Evolutionary conservation across 306 rosid species (phyloP), one percentile per base, ranked within the genome.

Genomic region (Vachellia pachyceras): DNA sequence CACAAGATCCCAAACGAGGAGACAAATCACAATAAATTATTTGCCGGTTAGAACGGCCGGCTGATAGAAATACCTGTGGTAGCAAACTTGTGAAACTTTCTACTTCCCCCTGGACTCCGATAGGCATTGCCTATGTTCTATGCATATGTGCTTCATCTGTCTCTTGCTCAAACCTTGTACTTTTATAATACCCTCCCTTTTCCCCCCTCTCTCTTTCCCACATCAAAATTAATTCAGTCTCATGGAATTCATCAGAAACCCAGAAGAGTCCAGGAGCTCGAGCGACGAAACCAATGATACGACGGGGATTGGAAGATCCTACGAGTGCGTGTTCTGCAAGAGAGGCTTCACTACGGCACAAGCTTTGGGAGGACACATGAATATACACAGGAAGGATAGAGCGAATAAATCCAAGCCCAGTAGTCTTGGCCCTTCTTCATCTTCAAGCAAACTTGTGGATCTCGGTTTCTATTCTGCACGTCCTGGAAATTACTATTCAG

Each of bases 321-420:
- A 92, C 36, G 98, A 94, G 93, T 94, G 98, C 55, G 90, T 88
- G 23, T 94, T 84, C 71, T 94, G 98, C 88, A 94, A 88, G 86
- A 87, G 98, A 77, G 98, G 98, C 45, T 94, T 94, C 85, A 90
- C 94, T 0, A 92, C 93, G 0, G 98, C 98, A n/a, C 98, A 94
- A 54, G 98, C 98, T 82, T 86, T 94, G 67, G 98, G 98, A 0
- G 98, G 97, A 25, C 98, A 92, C 85, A 94, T 94, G 98, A 94
- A 94, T 68, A 94, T 92, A 44, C 98, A 94, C 60, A 82, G 98
- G 52, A 94, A 88, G 86, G 91, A 94, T 60, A 91, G 97, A 79
- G 89, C 84, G 72, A 87, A 42, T 42, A 42, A 77, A 36, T 37
- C 82, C 25, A 86, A 86, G 47, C 81, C 89, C 36, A 76, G 23